A percentile compares a stretch with the other conserved stretches of the same genome.
These are phyloP conservation scores for Triticum dicoccoides DNA, from an alignment of 176 grass and related monocot genomes.

Conservation along the genomic window DNA sequence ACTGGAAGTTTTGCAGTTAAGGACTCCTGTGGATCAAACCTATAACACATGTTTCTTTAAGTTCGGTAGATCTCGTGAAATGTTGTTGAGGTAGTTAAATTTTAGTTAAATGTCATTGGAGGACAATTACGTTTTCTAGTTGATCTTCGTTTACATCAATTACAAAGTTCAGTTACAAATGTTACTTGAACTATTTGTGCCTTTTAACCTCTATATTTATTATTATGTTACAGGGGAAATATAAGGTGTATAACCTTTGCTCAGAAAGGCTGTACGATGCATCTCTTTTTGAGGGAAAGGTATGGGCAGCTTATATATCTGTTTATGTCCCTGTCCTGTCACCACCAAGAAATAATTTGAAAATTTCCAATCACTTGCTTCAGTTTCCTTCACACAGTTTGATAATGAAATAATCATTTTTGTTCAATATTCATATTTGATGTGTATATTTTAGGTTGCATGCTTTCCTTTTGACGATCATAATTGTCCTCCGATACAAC, in stretches of 20 bases:
- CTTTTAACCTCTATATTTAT: slow-evolving; percentile 24
- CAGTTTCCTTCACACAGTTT: slow-evolving; percentile 16
- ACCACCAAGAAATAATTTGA: neutral
- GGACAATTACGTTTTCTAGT: neutral
- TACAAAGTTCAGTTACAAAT: neutral
- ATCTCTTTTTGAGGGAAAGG: slow-evolving; percentile 99
- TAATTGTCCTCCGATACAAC: slow-evolving; percentile 94
- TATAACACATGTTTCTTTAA: neutral
- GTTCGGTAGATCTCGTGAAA: neutral
- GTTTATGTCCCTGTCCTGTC: neutral
- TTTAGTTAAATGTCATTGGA: neutral
- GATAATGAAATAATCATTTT: neutral
- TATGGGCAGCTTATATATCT: slow-evolving; percentile 39
- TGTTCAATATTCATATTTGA: slow-evolving; percentile 18
- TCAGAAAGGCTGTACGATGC: slow-evolving; percentile 97
- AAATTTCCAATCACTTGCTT: slow-evolving; percentile 1
- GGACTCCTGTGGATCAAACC: neutral
- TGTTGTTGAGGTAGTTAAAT: neutral
- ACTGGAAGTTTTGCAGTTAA: neutral
- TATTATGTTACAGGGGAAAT: slow-evolving; percentile 73
- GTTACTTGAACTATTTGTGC: slow-evolving; percentile 5
- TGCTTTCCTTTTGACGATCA: slow-evolving; percentile 98
- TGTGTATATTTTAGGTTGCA: slow-evolving; percentile 68
- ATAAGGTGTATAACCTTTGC: slow-evolving; percentile 99
- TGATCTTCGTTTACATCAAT: neutral